phyloP scores from a whole-genome alignment of 164 flowering plant genomes.

The Berberis vulgaris region DNA sequence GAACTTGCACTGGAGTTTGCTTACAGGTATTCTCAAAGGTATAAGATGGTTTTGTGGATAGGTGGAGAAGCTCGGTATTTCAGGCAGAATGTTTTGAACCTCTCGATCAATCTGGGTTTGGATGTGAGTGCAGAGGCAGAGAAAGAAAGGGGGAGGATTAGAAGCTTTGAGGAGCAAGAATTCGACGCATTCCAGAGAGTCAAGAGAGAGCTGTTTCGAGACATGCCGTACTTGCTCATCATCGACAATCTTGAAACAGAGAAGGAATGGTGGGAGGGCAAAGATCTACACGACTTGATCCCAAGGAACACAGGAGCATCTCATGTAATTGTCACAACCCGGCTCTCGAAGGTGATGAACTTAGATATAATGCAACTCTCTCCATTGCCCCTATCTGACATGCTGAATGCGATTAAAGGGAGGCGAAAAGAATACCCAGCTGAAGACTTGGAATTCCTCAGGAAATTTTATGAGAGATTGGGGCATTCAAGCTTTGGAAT shows the following conservation, averaged over 20 bases:
- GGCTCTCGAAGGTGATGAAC: conserved; percentile 62
- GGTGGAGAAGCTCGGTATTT: conserved; percentile 81
- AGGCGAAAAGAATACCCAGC: conserved; percentile 54
- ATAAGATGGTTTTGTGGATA: conserved; percentile 87
- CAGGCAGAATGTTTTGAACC: conserved; percentile 69
- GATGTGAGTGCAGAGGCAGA: conserved; percentile 84
- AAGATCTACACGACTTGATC: conserved; percentile 64
- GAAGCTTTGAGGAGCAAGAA: conserved; percentile 86
- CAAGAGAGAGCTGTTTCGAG: conserved; percentile 73
- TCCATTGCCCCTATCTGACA: conserved; percentile 47
- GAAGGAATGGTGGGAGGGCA: conserved; percentile 91
- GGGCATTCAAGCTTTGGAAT: conserved; percentile 63
- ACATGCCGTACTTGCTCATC: conserved; percentile 70
- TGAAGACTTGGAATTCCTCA: conserved; percentile 48
- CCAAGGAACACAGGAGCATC: conserved; percentile 76
- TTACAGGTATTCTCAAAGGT: conserved; percentile 57
- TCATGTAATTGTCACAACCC: conserved; percentile 72
- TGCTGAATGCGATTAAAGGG: conserved; percentile 55
- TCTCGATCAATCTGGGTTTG: conserved; percentile 56
- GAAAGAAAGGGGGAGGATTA: conserved; percentile 74
- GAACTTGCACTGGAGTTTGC: conserved; percentile 91
- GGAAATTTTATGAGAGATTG: conserved; percentile 50
- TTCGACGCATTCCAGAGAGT: conserved; percentile 79
- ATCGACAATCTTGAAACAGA: conserved; percentile 83
- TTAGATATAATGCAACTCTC: conserved; percentile 51